These are phyloP conservation scores for Cryphonectria japonica DNA, from an alignment of 2,329 filamentous ascomycete species.

Conservation along the genomic window DNA sequence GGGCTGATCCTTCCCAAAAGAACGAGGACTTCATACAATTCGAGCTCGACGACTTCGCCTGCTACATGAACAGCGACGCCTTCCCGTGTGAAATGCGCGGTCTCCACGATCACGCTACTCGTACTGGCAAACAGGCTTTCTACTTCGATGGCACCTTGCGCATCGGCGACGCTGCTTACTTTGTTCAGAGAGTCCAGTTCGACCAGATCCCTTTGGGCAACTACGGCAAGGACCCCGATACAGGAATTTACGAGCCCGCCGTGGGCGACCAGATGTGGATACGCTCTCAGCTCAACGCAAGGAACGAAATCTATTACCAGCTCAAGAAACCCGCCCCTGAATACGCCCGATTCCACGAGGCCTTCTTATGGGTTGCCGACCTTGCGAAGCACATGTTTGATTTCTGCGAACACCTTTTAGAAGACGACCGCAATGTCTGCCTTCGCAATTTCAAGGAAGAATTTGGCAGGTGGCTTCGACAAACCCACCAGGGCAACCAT, in stretches of 20 bases:
- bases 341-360: slow-evolving; percentile 64
- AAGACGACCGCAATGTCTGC: slow-evolving; percentile 42
- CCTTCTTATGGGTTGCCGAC: slow-evolving; percentile 73
- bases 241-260: slow-evolving; percentile 38
- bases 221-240: slow-evolving; percentile 54
- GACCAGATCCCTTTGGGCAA: slow-evolving; percentile 65
- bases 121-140: slow-evolving; percentile 41
- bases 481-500: slow-evolving; percentile 46
- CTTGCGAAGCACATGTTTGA: slow-evolving; percentile 75
- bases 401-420: slow-evolving; percentile 52
- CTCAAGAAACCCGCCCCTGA: slow-evolving; percentile 59
- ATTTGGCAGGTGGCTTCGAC: slow-evolving; percentile 62
- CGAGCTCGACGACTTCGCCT: slow-evolving; percentile 59
- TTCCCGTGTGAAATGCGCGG: slow-evolving; percentile 56
- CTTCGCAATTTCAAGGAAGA: slow-evolving; percentile 59
- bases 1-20: slow-evolving; percentile 26
- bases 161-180: slow-evolving; percentile 46
- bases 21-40: slow-evolving; percentile 50
- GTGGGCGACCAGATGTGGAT: slow-evolving; percentile 66
- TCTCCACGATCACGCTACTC: slow-evolving; percentile 55
- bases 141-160: slow-evolving; percentile 66
- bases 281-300: slow-evolving; percentile 52
- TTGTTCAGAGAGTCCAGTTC: slow-evolving; percentile 62
- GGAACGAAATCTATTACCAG: slow-evolving; percentile 63
- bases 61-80: slow-evolving; percentile 51